Evolutionary conservation across 441 rosid genomes (phyloP), one percentile per base, ranked within the genome.

Genomic region (Brassica balearica): DNA sequence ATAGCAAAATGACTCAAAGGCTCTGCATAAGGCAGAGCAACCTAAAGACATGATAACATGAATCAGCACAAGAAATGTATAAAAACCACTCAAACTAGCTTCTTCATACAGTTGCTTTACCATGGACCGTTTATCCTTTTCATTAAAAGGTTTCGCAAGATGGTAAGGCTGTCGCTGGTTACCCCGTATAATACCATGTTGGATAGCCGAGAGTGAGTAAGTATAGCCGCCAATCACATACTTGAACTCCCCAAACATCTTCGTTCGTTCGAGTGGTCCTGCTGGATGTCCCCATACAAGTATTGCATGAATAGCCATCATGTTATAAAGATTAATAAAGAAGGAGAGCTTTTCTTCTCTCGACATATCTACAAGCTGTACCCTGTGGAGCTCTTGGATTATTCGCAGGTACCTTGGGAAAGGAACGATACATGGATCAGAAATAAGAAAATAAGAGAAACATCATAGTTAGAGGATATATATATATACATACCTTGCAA

Each of bases 271-370:
- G 69, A 91, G 69, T 69, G 92, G 82, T 75, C 98, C 94, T 69
- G 58, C 12, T 5, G 97, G 97, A 83, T 87, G 85, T 46, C 95
- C 96, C 81, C 83, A 87, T 69, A 86, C 87, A 64, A 92, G 78
- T 86, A 90, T 90, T 46, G 92, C 92, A 82, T 92, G 97, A 77
- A 94, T 86, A 67, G 89, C 90, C 97, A 92, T 91, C 97, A 88
- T 89, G 82, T 91, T 94, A 77, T 91, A 86, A 74, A 94, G 91
- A 82, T 94, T 92, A 77, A 94, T 23, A 61, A 94, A 94, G 84
- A 94, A 92, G 2, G 97, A 86, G 14, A 94, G 89, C 82, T 82
- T 91, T 82, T 91, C 94, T 76, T 94, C 97, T 85, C 94, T 86
- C 7, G 84, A 60, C 81, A 90, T 85, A 79, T 86, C 85, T 69